Percentiles rank a stretch among this genome's conserved stretches.
These are phyloP conservation scores for Talaromyces sp. DNA, from an alignment of 2,329 filamentous ascomycete genomes.

Conservation along the genomic window DNA sequence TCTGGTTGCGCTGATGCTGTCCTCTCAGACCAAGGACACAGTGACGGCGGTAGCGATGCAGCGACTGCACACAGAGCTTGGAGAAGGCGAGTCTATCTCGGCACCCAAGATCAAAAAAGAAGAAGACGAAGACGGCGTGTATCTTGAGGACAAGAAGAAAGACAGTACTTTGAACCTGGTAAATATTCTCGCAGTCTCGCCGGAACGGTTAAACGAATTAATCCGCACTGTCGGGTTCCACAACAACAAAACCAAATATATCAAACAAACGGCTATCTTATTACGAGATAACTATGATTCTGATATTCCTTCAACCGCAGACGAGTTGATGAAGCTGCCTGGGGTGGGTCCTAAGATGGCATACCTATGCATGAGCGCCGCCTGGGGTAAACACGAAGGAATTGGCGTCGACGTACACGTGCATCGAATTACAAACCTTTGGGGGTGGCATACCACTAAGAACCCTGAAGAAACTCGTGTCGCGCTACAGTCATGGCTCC, in stretches of 20 bases:
- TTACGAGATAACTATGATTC: conserved; percentile 63
- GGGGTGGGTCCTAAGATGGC: conserved; percentile 96
- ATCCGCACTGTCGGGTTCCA: conserved; percentile 88
- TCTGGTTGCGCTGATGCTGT: conserved; percentile 82
- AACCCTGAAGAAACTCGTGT: conserved; percentile 76
- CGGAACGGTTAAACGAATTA: conserved; percentile 62
- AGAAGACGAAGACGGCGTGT: conserved; percentile 10
- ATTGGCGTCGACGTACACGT: conserved; percentile 95
- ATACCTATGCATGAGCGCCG: conserved; percentile 76
- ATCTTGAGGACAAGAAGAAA: conserved; percentile 16
- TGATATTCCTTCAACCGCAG: conserved; percentile 76
- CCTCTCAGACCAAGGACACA: conserved; percentile 88
- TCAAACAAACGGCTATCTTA: conserved; percentile 70
- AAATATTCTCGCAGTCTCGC: conserved; percentile 68
- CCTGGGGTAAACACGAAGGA: conserved; percentile 64
- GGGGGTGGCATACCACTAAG: conserved; percentile 82
- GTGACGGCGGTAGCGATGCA: conserved; percentile 80
- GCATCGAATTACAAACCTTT: conserved; percentile 88
- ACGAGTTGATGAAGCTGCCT: conserved; percentile 69
- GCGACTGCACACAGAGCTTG: conserved; percentile 69
- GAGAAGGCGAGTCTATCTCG: conserved; percentile 17
- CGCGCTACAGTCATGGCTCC: conserved; percentile 76
- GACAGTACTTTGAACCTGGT: conserved; percentile 62
- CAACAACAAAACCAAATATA: conserved; percentile 85
- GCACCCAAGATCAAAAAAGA: conserved; percentile 21